A percentile compares a stretch with the other conserved stretches of the same genome.
Evolutionary conservation across 192 early-diverging fungal species (phyloP).

Genomic region (Geranomyces variabilis): DNA sequence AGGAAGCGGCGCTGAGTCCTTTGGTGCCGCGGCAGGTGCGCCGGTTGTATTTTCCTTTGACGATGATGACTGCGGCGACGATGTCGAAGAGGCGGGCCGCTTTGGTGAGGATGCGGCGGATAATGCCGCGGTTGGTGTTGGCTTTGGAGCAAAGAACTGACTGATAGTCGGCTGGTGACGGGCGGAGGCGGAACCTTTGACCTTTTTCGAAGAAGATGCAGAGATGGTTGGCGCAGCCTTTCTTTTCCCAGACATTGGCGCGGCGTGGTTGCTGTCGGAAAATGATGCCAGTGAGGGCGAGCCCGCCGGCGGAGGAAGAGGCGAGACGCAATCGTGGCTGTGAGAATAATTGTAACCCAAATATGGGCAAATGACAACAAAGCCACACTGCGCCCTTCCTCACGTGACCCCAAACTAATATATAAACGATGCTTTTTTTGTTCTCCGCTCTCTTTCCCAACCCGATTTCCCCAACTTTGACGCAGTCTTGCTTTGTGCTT

Average conservation of each 20-base stretch:
- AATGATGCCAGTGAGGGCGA: no score
- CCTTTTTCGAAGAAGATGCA: not conserved
- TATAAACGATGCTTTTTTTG: no score
- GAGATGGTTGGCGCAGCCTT: not conserved
- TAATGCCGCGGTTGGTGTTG: not conserved
- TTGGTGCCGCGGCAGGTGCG: not conserved
- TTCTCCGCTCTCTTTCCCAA: no score
- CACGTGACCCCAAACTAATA: no score
- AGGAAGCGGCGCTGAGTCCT: not conserved
- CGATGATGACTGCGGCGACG: not conserved
- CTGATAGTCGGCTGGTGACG: constrained; percentile 28
- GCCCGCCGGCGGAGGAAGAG: no score
- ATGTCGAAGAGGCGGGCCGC: not conserved
- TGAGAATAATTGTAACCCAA: no score
- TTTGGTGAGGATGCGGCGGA: not conserved
- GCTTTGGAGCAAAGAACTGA: constrained; percentile 30
- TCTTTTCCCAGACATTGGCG: constrained; percentile 2
- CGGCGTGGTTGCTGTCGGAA: no score
- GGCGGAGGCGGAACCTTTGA: not conserved
- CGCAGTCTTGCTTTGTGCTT: no score
- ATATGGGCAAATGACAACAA: no score
- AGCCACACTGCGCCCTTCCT: no score
- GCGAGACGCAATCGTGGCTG: no score
- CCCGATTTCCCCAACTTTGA: no score
- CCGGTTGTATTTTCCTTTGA: not conserved